Percentiles rank a stretch among this genome's conserved stretches.
These are phyloP conservation scores for Tulasnella sp. DNA, from an alignment of 768 basidiomycete genomes.

Conservation along the genomic window DNA sequence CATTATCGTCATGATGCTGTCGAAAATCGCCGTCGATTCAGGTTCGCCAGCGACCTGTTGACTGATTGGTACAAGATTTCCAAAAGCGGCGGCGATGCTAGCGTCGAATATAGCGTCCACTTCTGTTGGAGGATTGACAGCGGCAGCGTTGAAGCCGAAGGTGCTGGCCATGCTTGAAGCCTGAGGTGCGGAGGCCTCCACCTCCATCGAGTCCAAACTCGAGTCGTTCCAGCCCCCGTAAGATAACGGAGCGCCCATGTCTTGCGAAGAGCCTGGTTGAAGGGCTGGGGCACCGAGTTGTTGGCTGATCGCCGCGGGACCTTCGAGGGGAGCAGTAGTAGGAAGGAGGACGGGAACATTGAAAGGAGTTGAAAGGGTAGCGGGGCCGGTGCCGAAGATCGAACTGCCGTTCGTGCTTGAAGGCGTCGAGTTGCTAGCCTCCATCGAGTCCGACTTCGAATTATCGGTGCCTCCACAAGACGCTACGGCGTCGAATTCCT, in stretches of 20 bases:
- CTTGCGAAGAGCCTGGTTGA: background rate
- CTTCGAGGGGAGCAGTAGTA: background rate
- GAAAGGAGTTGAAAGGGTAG: background rate
- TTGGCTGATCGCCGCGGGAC: too few relatives aligned
- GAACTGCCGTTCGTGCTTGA: background rate
- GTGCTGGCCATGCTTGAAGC: background rate
- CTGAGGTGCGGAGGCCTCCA: background rate
- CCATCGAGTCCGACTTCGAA: background rate
- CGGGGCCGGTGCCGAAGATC: background rate
- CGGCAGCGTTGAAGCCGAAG: background rate
- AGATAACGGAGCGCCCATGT: background rate
- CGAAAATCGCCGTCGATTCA: too few relatives aligned
- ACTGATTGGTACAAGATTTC: too few relatives aligned
- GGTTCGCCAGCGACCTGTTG: too few relatives aligned
- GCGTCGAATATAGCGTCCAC: background rate
- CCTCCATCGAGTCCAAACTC: background rate
- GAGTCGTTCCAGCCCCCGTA: background rate
- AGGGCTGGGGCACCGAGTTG: too few relatives aligned
- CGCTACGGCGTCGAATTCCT: background rate
- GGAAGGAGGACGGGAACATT: background rate
- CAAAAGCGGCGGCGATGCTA: background rate
- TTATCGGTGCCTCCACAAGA: background rate
- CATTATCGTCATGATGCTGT: too few relatives aligned
- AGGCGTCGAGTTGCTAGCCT: background rate
- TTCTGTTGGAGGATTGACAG: background rate